These are phyloP conservation scores for Populus hybrid DNA, from an alignment of 441 rosid species.

Conservation along the genomic window DNA sequence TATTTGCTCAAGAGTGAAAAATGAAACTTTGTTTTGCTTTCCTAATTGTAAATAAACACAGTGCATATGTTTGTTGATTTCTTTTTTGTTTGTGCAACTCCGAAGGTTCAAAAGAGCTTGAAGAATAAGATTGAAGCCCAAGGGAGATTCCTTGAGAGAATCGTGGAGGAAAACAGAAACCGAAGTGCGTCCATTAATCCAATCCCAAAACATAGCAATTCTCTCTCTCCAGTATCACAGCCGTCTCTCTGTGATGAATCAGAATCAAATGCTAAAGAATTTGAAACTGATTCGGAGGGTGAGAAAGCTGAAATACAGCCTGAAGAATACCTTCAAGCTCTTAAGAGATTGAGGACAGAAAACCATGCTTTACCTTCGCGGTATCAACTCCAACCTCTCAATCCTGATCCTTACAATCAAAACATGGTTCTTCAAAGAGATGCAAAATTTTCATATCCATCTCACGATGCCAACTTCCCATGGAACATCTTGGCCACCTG, in stretches of 20 bases:
- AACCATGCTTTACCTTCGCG: conserved; percentile 17
- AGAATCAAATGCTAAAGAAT: conserved; percentile 33
- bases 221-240: conserved; percentile 31
- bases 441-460: conserved; percentile 16
- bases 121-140: conserved; percentile 54
- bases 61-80: neutral
- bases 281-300: conserved; percentile 37
- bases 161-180: conserved; percentile 29
- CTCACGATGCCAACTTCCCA: conserved; percentile 24
- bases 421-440: conserved; percentile 14
- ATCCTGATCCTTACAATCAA: conserved; percentile 6
- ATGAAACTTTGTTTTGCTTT: neutral
- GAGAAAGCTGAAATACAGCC: conserved; percentile 28
- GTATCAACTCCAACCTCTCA: conserved; percentile 11
- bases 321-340: conserved; percentile 27
- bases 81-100: neutral
- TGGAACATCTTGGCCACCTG: conserved; percentile 36
- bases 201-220: conserved; percentile 23
- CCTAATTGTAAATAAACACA: neutral
- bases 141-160: conserved; percentile 41
- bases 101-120: conserved; percentile 46
- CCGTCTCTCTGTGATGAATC: conserved; percentile 57
- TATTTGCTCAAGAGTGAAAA: neutral
- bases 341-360: conserved; percentile 27
- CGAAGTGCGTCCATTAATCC: neutral